These are phyloP conservation scores for Dactylorhiza incarnata DNA, from an alignment of 106 monocot genomes.

Conservation along the genomic window DNA sequence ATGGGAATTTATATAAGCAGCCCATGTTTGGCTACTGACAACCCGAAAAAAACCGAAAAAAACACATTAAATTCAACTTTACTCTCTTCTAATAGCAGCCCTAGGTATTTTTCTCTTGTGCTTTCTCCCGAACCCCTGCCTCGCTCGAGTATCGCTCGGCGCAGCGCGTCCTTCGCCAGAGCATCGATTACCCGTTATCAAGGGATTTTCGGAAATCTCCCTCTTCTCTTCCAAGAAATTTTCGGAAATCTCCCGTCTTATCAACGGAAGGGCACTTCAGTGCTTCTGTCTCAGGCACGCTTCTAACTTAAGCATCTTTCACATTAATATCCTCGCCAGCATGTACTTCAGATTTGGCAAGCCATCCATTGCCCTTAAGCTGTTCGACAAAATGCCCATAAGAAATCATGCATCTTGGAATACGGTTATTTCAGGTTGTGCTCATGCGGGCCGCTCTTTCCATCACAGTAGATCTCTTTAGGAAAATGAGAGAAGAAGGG, in stretches of 20 bases:
- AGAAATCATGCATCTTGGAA: constrained; percentile 69
- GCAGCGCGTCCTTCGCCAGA: no score
- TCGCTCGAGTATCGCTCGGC: no score
- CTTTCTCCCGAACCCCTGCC: no score
- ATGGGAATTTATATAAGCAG: no score
- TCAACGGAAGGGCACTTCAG: constrained; percentile 32
- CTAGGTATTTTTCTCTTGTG: no score
- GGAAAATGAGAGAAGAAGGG: constrained; percentile 31
- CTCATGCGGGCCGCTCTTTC: constrained; percentile 23
- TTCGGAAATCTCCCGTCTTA: constrained; percentile 35
- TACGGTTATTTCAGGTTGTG: constrained; percentile 55
- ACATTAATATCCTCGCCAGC: constrained; percentile 61
- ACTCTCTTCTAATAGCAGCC: no score
- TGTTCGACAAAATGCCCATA: constrained; percentile 69
- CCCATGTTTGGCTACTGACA: no score
- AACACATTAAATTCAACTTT: no score
- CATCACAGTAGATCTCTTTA: constrained; percentile 28
- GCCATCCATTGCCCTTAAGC: constrained; percentile 24
- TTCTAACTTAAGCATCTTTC: constrained; percentile 38
- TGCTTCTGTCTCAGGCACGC: constrained; percentile 34
- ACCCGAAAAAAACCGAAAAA: no score
- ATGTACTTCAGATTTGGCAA: constrained; percentile 40
- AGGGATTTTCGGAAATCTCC: no score
- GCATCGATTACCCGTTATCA: no score
- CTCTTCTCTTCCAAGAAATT: constrained; percentile 39